Conservation (phyloP, 2,329 filamentous ascomycete species). For the Arthroderma sp. region DNA sequence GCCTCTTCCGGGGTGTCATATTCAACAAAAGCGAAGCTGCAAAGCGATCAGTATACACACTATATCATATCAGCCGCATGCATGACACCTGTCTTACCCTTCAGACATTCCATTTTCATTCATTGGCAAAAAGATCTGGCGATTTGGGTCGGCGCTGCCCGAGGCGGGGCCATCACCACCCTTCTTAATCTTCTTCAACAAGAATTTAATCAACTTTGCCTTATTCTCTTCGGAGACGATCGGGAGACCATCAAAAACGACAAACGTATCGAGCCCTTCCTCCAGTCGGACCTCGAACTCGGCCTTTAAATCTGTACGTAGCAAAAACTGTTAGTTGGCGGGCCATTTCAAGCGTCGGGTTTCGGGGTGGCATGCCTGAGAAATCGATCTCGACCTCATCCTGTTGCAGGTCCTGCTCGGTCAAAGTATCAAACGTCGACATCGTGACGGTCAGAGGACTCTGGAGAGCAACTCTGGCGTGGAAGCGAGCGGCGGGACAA, state of each 20-base stretch:
- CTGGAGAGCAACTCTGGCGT: background rate
- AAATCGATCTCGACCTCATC: constrained; percentile 91
- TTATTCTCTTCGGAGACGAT: constrained; percentile 80
- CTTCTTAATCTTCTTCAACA: constrained; percentile 74
- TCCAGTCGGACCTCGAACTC: constrained; percentile 94
- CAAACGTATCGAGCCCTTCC: constrained; percentile 89
- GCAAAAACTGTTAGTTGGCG: constrained; percentile 22
- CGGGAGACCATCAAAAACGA: constrained; percentile 89
- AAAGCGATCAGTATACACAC: background rate
- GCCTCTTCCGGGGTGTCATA: constrained; percentile 86
- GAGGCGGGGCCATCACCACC: constrained; percentile 23
- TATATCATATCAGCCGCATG: background rate
- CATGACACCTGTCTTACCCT: constrained; percentile 47
- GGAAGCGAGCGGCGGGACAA: background rate
- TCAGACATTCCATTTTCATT: constrained; percentile 75
- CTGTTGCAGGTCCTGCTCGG: constrained; percentile 82
- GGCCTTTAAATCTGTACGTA: constrained; percentile 60
- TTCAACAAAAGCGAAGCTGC: constrained; percentile 91
- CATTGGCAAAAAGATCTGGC: constrained; percentile 74
- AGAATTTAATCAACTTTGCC: constrained; percentile 88
- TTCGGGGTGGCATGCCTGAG: constrained; percentile 41
- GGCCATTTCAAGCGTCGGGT: constrained; percentile 8
- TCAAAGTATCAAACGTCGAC: constrained; percentile 64
- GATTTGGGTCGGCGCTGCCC: constrained; percentile 54
- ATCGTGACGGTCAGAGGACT: background rate